Base-by-base conservation (phyloP, 805 yeast genomes). In the Kodamaea laetipori region DNA sequence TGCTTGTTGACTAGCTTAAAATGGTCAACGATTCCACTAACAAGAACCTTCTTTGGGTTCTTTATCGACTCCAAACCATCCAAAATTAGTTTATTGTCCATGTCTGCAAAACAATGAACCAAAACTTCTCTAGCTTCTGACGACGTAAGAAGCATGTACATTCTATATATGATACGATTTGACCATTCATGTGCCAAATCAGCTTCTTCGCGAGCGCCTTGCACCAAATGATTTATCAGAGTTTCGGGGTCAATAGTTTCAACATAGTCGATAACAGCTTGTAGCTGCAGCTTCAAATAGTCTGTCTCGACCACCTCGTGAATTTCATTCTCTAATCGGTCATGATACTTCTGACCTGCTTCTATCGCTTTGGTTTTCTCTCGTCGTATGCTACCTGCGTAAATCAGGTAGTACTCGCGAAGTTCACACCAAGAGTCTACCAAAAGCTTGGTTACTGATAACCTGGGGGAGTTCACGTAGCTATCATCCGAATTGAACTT, bases 371-470 rank as follows among this genome's bases (percentile, higher is more conserved):
- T 51, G 4, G 74, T 74, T 16, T 16, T 60, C 60, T 24, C 52
- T 43, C 32, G 46, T 32, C 2, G 53, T 53, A 2, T 58, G 4
- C 73, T 63, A 15, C 72, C 71, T 0, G 82, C 64, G 51, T 76
- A 84, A 0, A 80, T 55, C 17, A 72, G 69, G 55, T 79, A 85
- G 46, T 74, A 70, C 13, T 66, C 70, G 31, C 80, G 64, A 36
- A 85, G 61, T 58, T 86, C 92, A 66, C 94, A 86, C 86, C 89
- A 85, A 11, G 72, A 61, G 24, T 75, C 69, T 0, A 84, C 77
- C 8, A 82, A 60, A 6, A 86, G 57, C 43, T 71, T 75, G 0
- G 90, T 82, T 3, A 84, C 89, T 1, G 81, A 75, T 11, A 81
- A 56, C 31, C 85, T 55, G 15, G 71, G 71, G 11, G 40, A 37